These are phyloP conservation scores for Trametes villosa DNA, from an alignment of 768 basidiomycete species.

Conservation along the genomic window DNA sequence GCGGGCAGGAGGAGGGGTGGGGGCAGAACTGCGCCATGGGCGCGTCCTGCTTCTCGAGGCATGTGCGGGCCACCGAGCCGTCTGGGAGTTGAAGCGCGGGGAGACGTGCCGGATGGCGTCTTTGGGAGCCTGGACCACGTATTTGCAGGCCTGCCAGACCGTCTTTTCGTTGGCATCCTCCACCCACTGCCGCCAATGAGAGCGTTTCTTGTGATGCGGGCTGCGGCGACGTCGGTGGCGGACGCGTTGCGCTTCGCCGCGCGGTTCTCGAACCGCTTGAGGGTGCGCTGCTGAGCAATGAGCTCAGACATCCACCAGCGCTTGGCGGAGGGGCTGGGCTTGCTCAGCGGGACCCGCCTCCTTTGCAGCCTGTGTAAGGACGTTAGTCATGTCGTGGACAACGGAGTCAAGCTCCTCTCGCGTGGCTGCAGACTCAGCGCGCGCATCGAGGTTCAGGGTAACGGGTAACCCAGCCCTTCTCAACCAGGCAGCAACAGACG, in stretches of 20 bases:
- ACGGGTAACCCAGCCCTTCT: neutral
- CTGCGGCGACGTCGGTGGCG: constrained; percentile 1
- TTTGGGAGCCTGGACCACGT: constrained; percentile 6
- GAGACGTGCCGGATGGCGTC: constrained; percentile 22
- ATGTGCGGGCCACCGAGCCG: constrained; percentile 4
- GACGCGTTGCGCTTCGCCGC: neutral
- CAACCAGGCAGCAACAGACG: constrained; percentile 29
- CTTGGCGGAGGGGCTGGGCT: constrained; percentile 32
- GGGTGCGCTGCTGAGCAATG: too few relatives aligned
- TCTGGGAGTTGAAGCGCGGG: constrained; percentile 23
- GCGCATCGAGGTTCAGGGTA: neutral
- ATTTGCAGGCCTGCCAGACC: constrained; percentile 26
- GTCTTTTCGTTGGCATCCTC: constrained; percentile 12
- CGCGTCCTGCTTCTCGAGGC: constrained; percentile 24
- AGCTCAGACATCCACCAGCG: constrained; percentile 37
- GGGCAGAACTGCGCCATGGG: constrained; percentile 33
- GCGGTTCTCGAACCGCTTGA: neutral
- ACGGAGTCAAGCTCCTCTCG: constrained; percentile 14
- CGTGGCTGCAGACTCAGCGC: neutral
- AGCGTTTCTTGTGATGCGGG: constrained; percentile 9
- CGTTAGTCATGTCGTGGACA: constrained; percentile 9
- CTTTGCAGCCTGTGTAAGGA: constrained; percentile 26
- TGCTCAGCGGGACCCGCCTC: constrained; percentile 23
- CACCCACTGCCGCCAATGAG: constrained; percentile 30
- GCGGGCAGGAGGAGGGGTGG: constrained; percentile 12